Conservation (phyloP, 495 filamentous ascomycete genomes). For the Wilcoxina mikolae region DNA sequence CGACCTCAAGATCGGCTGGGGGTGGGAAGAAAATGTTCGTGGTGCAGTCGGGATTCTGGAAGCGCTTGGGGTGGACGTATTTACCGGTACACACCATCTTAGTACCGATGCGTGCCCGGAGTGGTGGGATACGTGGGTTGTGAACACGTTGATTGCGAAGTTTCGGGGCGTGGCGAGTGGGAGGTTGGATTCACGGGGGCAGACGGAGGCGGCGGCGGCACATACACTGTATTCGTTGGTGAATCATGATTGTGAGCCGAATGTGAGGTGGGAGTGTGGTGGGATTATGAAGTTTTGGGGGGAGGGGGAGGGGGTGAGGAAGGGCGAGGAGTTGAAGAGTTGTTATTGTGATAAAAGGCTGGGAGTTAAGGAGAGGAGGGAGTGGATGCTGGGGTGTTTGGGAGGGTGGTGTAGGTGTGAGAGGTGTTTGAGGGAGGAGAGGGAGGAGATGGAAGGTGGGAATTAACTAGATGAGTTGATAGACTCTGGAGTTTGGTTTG, state of each 20-base stretch:
- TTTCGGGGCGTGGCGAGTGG: constrained; percentile 86
- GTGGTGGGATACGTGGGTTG: constrained; percentile 45
- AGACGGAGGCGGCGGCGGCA: constrained; percentile 46
- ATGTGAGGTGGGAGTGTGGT: constrained; percentile 87
- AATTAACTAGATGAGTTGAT: too few relatives aligned
- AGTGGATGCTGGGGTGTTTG: constrained; percentile 73
- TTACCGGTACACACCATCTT: constrained; percentile 2
- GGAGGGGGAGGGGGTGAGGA: constrained; percentile 31
- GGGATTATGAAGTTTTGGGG: constrained; percentile 60
- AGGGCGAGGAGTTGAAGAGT: constrained; percentile 71
- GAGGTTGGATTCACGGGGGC: constrained; percentile 31
- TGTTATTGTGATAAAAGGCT: constrained; percentile 88
- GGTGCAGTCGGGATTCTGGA: constrained; percentile 9
- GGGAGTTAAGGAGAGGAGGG: constrained; percentile 60
- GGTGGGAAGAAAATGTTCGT: constrained; percentile 38
- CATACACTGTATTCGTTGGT: constrained; percentile 65
- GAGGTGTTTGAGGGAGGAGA: constrained; percentile 48
- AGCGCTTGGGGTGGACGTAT: constrained; percentile 3
- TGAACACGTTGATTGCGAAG: constrained; percentile 85
- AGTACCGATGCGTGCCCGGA: neutral
- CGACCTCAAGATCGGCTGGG: neutral
- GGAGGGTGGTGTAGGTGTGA: constrained; percentile 74
- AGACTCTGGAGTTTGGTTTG: too few relatives aligned
- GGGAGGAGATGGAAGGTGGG: neutral
- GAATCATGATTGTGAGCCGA: constrained; percentile 90